Conservation (phyloP, 1,139 yeast species). For the Pneumocystis wakefieldiae region DNA sequence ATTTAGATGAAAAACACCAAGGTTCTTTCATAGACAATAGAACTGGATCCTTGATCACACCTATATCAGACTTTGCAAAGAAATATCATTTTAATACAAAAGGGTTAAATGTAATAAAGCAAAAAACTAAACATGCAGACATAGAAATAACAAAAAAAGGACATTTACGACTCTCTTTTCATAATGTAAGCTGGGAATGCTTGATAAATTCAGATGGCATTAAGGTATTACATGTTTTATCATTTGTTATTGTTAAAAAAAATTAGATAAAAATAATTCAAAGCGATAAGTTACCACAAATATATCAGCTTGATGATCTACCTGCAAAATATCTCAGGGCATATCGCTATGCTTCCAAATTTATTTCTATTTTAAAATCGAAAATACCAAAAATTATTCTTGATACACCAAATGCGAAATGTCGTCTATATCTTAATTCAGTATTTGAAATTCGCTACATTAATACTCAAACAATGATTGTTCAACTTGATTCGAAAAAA, state of each 20-base stretch:
- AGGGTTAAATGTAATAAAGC: not conserved
- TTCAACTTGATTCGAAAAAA: not conserved
- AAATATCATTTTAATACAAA: not conserved
- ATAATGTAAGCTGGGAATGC: not conserved
- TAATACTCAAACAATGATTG: not conserved
- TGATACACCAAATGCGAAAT: not conserved
- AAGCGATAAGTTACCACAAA: not conserved
- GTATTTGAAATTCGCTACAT: not conserved
- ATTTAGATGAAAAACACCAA: not conserved
- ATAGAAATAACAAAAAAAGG: not conserved
- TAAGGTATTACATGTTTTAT: not conserved
- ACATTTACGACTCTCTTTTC: not conserved
- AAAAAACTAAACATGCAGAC: not conserved
- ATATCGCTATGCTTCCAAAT: slow-evolving; percentile 10
- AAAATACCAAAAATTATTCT: slow-evolving; percentile 5
- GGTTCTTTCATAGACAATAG: not conserved
- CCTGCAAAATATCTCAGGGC: slow-evolving; percentile 11
- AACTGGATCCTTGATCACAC: not conserved
- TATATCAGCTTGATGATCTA: slow-evolving; percentile 6
- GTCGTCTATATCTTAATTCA: not conserved
- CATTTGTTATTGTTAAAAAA: not conserved
- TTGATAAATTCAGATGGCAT: not conserved
- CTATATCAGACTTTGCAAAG: not conserved
- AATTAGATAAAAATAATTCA: not conserved
- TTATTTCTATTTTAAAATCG: slow-evolving; percentile 7